These are phyloP conservation scores for Wickerhamomyces ciferrii DNA, from an alignment of 805 yeast genomes.

Conservation along the genomic window DNA sequence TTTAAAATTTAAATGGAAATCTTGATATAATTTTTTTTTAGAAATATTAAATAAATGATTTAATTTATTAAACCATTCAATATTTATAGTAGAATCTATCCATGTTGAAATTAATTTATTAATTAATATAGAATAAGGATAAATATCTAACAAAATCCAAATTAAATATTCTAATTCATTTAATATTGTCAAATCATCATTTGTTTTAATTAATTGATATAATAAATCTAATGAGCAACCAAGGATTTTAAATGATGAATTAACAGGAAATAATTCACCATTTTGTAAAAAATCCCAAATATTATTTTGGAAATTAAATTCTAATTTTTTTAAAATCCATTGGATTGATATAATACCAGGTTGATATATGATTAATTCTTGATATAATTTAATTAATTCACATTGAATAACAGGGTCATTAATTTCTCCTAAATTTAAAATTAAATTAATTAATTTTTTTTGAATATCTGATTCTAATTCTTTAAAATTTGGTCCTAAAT, in stretches of 20 bases:
- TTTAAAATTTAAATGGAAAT: constrained; percentile 36
- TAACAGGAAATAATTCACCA: constrained; percentile 39
- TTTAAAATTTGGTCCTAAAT: constrained; percentile 52
- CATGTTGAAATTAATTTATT: constrained; percentile 48
- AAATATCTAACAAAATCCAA: constrained; percentile 53
- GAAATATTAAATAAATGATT: constrained; percentile 43
- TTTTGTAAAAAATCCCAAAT: constrained; percentile 29
- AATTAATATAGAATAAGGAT: constrained; percentile 38
- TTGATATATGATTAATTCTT: constrained; percentile 44
- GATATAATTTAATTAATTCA: constrained; percentile 37
- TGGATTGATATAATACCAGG: constrained; percentile 25
- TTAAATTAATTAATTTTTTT: constrained; percentile 34
- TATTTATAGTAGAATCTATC: constrained; percentile 46
- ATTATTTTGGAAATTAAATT: constrained; percentile 27
- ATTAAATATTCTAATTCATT: constrained; percentile 44
- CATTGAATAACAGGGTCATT: constrained; percentile 25
- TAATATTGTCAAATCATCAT: constrained; percentile 39
- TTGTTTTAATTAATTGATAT: constrained; percentile 51
- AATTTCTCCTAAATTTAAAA: no score
- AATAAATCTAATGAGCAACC: constrained; percentile 49
- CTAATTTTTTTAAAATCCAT: constrained; percentile 26
- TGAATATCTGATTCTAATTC: constrained; percentile 26
- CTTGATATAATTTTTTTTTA: constrained; percentile 35
- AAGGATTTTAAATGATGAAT: constrained; percentile 34
- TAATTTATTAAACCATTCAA: constrained; percentile 57